Evolutionary conservation across 169 alveolate species (phyloP).

Genomic region (Amoebophrya sp.): DNA sequence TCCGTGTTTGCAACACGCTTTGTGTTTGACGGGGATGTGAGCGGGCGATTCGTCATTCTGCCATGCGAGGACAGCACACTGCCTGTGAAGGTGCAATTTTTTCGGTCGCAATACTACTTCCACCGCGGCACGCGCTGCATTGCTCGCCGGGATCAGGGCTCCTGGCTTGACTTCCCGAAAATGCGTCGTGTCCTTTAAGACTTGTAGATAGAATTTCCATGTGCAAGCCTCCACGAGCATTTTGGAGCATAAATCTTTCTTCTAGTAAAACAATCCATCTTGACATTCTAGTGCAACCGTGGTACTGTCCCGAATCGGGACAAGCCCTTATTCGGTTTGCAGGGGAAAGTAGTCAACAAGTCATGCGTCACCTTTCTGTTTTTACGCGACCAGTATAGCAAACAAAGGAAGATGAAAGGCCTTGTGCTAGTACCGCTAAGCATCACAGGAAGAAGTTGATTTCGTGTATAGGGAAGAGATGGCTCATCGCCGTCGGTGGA

Average conservation of each 20-base stretch:
- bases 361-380: no score
- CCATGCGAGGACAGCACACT: background rate
- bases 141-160: background rate
- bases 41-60: background rate
- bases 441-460: background rate
- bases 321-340: no score
- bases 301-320: no score
- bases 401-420: no score
- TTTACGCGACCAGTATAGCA: no score
- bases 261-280: no score
- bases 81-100: background rate
- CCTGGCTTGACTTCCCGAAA: background rate
- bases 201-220: no score
- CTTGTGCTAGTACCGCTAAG: no score
- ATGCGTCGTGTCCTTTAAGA: background rate
- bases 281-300: no score
- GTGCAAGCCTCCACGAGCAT: no score
- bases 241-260: no score
- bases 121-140: background rate
- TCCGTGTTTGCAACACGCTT: background rate
- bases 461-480: background rate
- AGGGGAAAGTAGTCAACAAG: no score
- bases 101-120: background rate
- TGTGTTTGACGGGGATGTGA: background rate
- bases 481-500: background rate